Percentiles rank a stretch among this genome's conserved stretches.
Evolutionary conservation across 352 stramenopile genomes (phyloP).

Genomic region (Pythium plurisporium): DNA sequence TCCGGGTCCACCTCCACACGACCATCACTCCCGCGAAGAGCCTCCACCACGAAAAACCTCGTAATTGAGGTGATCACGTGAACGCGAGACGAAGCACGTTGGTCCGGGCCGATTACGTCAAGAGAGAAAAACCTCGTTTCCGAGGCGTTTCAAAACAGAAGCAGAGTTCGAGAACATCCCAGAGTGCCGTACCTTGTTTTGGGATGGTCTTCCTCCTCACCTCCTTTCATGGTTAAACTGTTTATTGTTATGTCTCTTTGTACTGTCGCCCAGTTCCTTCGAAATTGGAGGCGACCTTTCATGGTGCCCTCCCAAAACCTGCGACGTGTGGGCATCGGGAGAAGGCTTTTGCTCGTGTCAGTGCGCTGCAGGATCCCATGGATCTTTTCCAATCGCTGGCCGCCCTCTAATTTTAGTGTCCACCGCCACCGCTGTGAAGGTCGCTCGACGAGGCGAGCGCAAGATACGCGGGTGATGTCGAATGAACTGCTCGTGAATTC

Average conservation of each 20-base stretch:
- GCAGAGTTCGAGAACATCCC: constrained; percentile 9
- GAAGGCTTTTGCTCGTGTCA: too few species aligned
- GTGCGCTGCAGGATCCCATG: constrained; percentile 3
- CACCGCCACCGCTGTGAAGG: too few species aligned
- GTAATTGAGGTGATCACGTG: not conserved
- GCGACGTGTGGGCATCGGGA: constrained; percentile 7
- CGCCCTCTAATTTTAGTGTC: constrained; percentile 7
- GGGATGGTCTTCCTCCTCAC: not conserved
- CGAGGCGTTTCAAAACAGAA: not conserved
- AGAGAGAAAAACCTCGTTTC: not conserved
- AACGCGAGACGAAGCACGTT: not conserved
- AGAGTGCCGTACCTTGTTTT: not conserved
- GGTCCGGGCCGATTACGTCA: not conserved
- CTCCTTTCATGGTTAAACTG: not conserved
- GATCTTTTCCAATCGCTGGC: not conserved
- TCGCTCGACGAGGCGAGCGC: too few species aligned
- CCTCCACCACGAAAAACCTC: constrained; percentile 8
- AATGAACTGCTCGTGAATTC: constrained; percentile 51
- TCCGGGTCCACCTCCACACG: not conserved
- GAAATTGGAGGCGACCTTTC: constrained; percentile 11
- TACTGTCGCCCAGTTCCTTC: not conserved
- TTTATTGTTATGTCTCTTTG: not conserved
- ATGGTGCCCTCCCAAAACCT: constrained; percentile 1
- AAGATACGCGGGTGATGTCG: constrained; percentile 36
- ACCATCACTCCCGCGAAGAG: constrained; percentile 17